A percentile compares a stretch with the other conserved stretches of the same genome.
phyloP scores from a whole-genome alignment of 2,329 filamentous ascomycete genomes.

The Atkinsonella hypoxylon region DNA sequence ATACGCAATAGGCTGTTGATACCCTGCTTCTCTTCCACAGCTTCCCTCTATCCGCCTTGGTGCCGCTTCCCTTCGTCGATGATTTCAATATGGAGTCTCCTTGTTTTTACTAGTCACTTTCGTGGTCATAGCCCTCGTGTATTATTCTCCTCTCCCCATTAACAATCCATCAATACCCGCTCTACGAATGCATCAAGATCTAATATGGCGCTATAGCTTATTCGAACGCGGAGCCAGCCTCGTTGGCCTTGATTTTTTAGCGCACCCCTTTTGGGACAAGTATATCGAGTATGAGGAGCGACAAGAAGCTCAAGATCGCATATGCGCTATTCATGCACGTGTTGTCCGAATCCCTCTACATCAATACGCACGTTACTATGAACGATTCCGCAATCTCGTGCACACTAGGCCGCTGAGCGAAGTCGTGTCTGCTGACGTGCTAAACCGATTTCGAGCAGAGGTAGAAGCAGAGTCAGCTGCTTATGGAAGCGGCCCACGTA shows the following conservation, averaged over 20 bases:
- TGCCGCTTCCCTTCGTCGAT: slow-evolving; percentile 22
- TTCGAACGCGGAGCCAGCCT: slow-evolving; percentile 80
- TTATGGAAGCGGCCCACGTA: slow-evolving; percentile 41
- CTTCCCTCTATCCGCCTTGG: slow-evolving; percentile 22
- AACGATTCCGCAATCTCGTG: slow-evolving; percentile 71
- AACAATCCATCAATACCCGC: slow-evolving; percentile 2
- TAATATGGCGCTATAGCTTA: slow-evolving; percentile 47
- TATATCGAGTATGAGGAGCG: slow-evolving; percentile 96
- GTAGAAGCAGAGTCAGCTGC: slow-evolving; percentile 52
- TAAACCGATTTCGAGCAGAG: slow-evolving; percentile 59
- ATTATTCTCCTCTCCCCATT: slow-evolving; percentile 36
- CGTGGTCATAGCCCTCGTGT: slow-evolving; percentile 40
- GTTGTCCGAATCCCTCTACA: slow-evolving; percentile 88
- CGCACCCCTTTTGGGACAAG: slow-evolving; percentile 97
- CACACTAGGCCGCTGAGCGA: slow-evolving; percentile 62
- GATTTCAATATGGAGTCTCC: slow-evolving; percentile 12
- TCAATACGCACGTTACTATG: slow-evolving; percentile 90
- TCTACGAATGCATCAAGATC: slow-evolving; percentile 5
- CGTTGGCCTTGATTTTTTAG: slow-evolving; percentile 85
- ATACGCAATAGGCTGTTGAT: slow-evolving; percentile 49
- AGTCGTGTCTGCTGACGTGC: slow-evolving; percentile 54
- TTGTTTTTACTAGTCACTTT: slow-evolving; percentile 38
- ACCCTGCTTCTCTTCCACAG: slow-evolving; percentile 23
- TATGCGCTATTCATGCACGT: slow-evolving; percentile 72
- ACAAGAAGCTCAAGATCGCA: slow-evolving; percentile 68